phyloP scores from a whole-genome alignment of 2,329 filamentous ascomycete species.

The Colletotrichum godetiae region DNA sequence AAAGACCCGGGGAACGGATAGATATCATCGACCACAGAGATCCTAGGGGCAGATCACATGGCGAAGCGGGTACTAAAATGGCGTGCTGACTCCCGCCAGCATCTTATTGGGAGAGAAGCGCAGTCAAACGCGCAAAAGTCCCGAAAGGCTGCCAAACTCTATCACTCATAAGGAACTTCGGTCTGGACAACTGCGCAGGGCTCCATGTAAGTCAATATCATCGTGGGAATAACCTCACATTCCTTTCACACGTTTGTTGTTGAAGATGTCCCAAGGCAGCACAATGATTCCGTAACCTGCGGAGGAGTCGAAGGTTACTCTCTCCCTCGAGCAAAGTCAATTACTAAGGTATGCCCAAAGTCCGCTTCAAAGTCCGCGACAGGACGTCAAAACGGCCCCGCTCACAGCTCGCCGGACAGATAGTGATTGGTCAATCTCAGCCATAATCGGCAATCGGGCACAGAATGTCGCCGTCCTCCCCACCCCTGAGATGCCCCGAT shows the following conservation, averaged over 20 bases:
- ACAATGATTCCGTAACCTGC: neutral
- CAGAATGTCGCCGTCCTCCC: constrained; percentile 1
- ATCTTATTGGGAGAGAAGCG: constrained; percentile 1
- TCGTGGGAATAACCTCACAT: neutral
- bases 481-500: neutral
- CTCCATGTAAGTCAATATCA: neutral
- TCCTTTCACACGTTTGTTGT: neutral
- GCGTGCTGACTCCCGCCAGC: constrained; percentile 9
- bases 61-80: constrained; percentile 16
- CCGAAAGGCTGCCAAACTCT: neutral
- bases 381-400: neutral
- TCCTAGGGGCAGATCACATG: neutral
- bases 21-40: neutral
- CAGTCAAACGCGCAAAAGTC: neutral
- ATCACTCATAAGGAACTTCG: neutral
- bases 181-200: neutral
- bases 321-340: neutral
- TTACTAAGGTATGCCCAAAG: neutral
- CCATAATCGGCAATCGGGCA: constrained; percentile 1
- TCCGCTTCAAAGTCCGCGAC: neutral
- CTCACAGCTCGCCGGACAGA: neutral
- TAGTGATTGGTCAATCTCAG: neutral
- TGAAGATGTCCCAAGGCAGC: neutral
- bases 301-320: neutral
- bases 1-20: neutral